Evolutionary conservation across 805 yeast species (phyloP).

Genomic region (Metschnikowia peoriensis): DNA sequence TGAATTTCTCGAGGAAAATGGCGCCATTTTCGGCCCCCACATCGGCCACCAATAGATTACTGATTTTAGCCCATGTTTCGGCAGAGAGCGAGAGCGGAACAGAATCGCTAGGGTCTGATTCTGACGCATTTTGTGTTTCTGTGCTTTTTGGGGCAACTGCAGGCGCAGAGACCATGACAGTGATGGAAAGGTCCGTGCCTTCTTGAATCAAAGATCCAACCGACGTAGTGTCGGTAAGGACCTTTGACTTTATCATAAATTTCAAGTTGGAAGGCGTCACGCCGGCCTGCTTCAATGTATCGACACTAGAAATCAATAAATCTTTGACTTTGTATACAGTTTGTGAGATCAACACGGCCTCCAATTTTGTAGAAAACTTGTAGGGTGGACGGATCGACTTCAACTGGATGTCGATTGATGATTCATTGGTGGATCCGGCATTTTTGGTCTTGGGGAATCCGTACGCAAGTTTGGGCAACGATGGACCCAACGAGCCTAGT

Average conservation of each 20-base stretch:
- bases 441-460: conserved; percentile 25
- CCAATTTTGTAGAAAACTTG: conserved; percentile 47
- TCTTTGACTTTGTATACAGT: conserved; percentile 41
- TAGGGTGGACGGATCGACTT: conserved; percentile 71
- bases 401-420: conserved; percentile 34
- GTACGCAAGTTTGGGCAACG: conserved; percentile 46
- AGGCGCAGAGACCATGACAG: conserved; percentile 22
- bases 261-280: conserved; percentile 43
- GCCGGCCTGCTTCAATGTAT: conserved; percentile 25
- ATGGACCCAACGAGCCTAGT: conserved; percentile 41
- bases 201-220: conserved; percentile 27
- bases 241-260: conserved; percentile 60
- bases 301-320: conserved; percentile 29
- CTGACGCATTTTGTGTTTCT: neutral
- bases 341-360: conserved; percentile 22
- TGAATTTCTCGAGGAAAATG: conserved; percentile 28
- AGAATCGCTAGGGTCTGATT: conserved; percentile 5
- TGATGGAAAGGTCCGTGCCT: conserved; percentile 10
- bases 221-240: conserved; percentile 50
- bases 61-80: conserved; percentile 47
- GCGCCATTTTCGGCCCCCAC: conserved; percentile 26
- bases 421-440: neutral
- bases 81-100: conserved; percentile 13
- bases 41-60: conserved; percentile 31
- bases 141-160: neutral